Evolutionary conservation across 2,329 filamentous ascomycete species (phyloP).

Genomic region (Fusarium miscanthi): DNA sequence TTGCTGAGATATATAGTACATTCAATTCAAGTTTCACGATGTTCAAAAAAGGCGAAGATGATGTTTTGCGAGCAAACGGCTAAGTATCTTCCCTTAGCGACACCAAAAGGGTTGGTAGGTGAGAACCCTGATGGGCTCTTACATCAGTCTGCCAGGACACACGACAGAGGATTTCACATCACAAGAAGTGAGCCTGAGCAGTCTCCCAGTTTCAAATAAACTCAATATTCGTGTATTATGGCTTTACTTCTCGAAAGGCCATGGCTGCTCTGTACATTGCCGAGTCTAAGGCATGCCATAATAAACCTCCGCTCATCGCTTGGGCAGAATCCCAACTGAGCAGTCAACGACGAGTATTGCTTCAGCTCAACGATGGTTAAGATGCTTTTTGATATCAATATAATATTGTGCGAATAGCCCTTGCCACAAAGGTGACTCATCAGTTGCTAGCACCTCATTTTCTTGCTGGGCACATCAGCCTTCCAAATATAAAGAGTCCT

Average conservation of each 20-base stretch:
- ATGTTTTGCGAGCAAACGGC: background rate
- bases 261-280: background rate
- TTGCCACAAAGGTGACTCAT: fast-evolving
- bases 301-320: too few species aligned
- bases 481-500: too few species aligned
- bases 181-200: too few species aligned
- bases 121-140: constrained; percentile 5
- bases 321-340: too few species aligned
- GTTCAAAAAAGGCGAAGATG: background rate
- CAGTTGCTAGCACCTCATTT: fast-evolving
- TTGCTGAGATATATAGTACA: background rate
- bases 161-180: background rate
- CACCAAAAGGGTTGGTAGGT: constrained; percentile 12
- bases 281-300: background rate
- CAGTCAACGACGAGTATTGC: too few species aligned
- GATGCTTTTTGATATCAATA: too few species aligned
- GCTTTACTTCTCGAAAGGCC: too few species aligned
- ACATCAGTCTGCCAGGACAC: background rate
- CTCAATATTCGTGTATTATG: background rate
- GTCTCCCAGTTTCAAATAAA: background rate
- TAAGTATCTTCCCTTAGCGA: background rate
- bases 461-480: fast-evolving
- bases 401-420: fast-evolving
- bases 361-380: background rate
- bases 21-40: background rate